Evolutionary conservation across 2,329 filamentous ascomycete genomes (phyloP), one percentile per base, ranked within the genome.

Genomic region (Chrysoporthe puriensis): DNA sequence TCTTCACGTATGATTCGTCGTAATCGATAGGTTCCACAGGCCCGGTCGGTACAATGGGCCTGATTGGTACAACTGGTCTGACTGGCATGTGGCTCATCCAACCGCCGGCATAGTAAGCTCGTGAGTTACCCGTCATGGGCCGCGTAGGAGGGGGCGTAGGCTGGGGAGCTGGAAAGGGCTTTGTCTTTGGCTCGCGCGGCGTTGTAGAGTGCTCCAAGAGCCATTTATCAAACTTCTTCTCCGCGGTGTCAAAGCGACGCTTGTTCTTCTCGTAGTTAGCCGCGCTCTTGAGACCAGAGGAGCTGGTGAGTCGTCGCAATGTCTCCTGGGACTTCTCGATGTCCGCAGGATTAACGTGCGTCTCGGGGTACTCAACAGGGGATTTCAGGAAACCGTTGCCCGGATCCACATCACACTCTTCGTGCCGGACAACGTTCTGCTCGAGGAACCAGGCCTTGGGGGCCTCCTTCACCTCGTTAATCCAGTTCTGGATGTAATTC

Each of bases 391-490:
- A 16, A 3, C 70, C 70, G 40, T 59, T 62, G n/a, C 40, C 42
- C 43, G 69, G 42, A 16, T 71, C 36, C 4, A 70, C 42, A 21
- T 71, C 70, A 26, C 69, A 68, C 14, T 69, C 46, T 43, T 66
- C 65, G 57, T 70, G 62, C 5, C 36, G 48, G 5, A 32, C 62
- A 11, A 36, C 11, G 0, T 63, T 46, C 3, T 58, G 14, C 4
- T 34, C 1, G 13, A 62, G 43, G 36, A 60, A 32, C 2, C 4
- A 11, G 14, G 34, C 66, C 3, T 46, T 2, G 40, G 63, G 59
- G 3, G 50, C 48, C n/a, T 18, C 21, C 7, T 1, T 6, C 5
- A 57, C 34, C 4, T 40, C 21, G 21, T 40, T 44, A 36, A 63
- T 32, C 68, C 68, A 70, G 13, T 48, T 42, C n/a, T 32, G n/a